These are phyloP conservation scores for Alopecurus myosuroides DNA, from an alignment of 176 grass and related monocot species.

Conservation along the genomic window DNA sequence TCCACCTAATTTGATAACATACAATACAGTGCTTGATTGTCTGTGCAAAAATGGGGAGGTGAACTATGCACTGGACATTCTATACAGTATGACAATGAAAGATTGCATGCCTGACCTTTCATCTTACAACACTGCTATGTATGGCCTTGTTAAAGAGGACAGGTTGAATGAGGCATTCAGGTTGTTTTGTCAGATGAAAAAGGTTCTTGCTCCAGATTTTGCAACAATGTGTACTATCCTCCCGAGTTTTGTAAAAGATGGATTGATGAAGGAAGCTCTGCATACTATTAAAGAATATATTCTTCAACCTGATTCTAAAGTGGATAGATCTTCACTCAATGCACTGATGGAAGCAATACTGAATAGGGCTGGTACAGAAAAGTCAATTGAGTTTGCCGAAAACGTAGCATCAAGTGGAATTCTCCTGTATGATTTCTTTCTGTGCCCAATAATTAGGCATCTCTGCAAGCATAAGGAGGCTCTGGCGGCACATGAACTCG, in stretches of 20 bases:
- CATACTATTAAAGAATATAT: conserved; percentile 50
- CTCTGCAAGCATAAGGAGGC: conserved; percentile 71
- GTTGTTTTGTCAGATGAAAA: conserved; percentile 88
- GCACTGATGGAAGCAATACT: conserved; percentile 76
- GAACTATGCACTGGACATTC: conserved; percentile 57
- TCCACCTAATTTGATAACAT: conserved; percentile 72
- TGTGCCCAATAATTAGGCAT: conserved; percentile 78
- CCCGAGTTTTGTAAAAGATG: conserved; percentile 72
- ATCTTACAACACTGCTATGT: conserved; percentile 82
- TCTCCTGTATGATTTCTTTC: conserved; percentile 66
- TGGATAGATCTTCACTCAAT: conserved; percentile 52
- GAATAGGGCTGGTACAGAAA: conserved; percentile 62
- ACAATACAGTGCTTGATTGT: conserved; percentile 87
- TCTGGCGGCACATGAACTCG: conserved; percentile 56
- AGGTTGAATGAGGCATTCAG: conserved; percentile 65
- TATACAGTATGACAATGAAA: conserved; percentile 69
- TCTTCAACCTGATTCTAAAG: conserved; percentile 39
- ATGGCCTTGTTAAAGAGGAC: conserved; percentile 81
- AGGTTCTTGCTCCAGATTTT: conserved; percentile 81
- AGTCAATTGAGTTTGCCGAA: conserved; percentile 71
- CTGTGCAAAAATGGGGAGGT: conserved; percentile 91
- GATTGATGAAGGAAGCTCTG: conserved; percentile 57
- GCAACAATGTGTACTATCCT: conserved; percentile 72
- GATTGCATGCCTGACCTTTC: conserved; percentile 63
- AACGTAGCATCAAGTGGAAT: conserved; percentile 40